Percentiles rank a stretch among this genome's conserved stretches.
Conservation (phyloP, 352 stramenopile genomes). For the Pilasporangium apinafurcum region DNA sequence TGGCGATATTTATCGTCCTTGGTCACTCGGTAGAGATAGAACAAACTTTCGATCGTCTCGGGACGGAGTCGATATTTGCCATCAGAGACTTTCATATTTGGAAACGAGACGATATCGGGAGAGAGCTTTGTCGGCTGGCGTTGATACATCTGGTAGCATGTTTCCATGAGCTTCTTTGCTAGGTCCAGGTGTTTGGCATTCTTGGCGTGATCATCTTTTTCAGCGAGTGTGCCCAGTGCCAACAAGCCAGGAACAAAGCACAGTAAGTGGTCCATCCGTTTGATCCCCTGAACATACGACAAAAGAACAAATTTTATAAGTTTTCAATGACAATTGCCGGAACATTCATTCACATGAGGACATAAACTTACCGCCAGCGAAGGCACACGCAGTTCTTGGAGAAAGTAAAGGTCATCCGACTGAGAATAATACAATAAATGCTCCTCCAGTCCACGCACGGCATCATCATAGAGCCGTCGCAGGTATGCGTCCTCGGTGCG, state of each 20-base stretch:
- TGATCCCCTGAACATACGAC: slow-evolving; percentile 8
- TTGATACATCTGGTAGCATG: slow-evolving; percentile 95
- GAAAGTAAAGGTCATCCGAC: slow-evolving; percentile 55
- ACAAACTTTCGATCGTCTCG: slow-evolving; percentile 95
- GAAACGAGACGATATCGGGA: slow-evolving; percentile 91
- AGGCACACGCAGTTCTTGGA: slow-evolving; percentile 55
- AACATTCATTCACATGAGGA: slow-evolving; percentile 7
- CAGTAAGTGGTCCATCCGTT: slow-evolving; percentile 95
- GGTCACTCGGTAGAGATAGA: slow-evolving; percentile 94
- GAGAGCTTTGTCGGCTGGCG: slow-evolving; percentile 88
- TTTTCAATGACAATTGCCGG: too few relatives aligned
- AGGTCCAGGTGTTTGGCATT: slow-evolving; percentile 81
- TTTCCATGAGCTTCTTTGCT: slow-evolving; percentile 89
- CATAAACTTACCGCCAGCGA: slow-evolving; percentile 25
- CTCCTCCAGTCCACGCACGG: slow-evolving; percentile 91
- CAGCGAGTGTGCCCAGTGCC: slow-evolving; percentile 85
- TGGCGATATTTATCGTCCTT: slow-evolving; percentile 93
- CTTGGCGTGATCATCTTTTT: slow-evolving; percentile 48
- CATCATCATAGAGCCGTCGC: slow-evolving; percentile 90
- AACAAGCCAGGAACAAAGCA: slow-evolving; percentile 95
- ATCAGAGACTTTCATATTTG: slow-evolving; percentile 41
- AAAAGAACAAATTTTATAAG: too few relatives aligned
- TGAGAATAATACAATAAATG: slow-evolving; percentile 79
- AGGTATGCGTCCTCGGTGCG: slow-evolving; percentile 51
- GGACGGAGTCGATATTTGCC: slow-evolving; percentile 93